phyloP scores from a whole-genome alignment of 2,329 filamentous ascomycete species.

The Cordyceps militaris region DNA sequence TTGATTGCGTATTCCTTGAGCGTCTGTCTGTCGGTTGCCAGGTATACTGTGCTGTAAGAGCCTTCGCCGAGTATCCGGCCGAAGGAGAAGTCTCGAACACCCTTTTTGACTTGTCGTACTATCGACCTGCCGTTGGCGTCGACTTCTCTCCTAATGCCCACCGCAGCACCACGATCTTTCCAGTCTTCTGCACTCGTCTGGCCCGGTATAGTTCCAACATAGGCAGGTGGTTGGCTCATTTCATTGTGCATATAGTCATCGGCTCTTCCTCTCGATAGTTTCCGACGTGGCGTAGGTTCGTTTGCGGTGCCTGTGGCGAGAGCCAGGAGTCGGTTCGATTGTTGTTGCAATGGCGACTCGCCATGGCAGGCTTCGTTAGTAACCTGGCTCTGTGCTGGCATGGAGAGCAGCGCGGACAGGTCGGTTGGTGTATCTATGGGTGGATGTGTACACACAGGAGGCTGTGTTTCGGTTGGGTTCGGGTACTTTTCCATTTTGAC shows the following conservation, averaged over 20 bases:
- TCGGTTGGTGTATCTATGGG: background rate
- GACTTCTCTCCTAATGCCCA: constrained; percentile 72
- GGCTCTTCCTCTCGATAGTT: background rate
- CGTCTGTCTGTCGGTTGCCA: constrained; percentile 88
- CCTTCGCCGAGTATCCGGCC: constrained; percentile 87
- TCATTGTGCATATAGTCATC: background rate
- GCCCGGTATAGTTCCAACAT: constrained; percentile 19
- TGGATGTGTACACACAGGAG: background rate
- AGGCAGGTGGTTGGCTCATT: background rate
- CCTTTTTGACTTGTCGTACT: constrained; percentile 84
- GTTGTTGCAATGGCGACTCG: constrained; percentile 13
- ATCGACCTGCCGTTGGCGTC: constrained; percentile 79
- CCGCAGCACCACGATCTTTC: constrained; percentile 90
- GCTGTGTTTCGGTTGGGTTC: background rate
- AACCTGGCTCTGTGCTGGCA: background rate
- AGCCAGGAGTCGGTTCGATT: constrained; percentile 1
- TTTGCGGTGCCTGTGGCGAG: background rate
- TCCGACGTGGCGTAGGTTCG: constrained; percentile 47
- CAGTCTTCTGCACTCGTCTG: constrained; percentile 61
- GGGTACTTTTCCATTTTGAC: background rate
- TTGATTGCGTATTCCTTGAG: constrained; percentile 97
- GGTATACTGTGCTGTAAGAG: constrained; percentile 92
- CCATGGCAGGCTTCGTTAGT: constrained; percentile 14
- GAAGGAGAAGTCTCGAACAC: constrained; percentile 94
- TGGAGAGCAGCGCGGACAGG: background rate